These are phyloP conservation scores for Sarocladium strictum DNA, from an alignment of 2,329 filamentous ascomycete genomes.

Conservation along the genomic window DNA sequence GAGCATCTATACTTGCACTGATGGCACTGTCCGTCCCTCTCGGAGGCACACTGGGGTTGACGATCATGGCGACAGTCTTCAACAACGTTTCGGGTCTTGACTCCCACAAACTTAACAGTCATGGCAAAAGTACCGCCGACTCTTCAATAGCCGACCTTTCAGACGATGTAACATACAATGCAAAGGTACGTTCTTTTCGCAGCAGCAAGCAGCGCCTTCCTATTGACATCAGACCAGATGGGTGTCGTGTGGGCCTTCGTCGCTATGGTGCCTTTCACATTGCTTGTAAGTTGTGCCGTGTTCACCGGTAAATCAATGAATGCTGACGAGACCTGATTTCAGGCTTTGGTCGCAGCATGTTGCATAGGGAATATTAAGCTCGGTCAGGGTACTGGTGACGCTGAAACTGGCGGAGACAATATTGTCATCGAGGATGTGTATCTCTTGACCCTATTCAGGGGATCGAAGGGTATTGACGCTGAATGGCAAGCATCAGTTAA, in stretches of 20 bases:
- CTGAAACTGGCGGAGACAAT: constrained; percentile 20
- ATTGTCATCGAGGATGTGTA: constrained; percentile 23
- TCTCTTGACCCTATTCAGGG: constrained; percentile 20
- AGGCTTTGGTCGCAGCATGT: constrained; percentile 21
- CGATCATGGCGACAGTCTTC: constrained; percentile 64
- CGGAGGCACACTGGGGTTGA: constrained; percentile 59
- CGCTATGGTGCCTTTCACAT: constrained; percentile 53
- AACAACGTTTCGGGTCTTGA: constrained; percentile 45
- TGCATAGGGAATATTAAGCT: constrained; percentile 27
- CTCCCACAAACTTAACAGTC: constrained; percentile 11
- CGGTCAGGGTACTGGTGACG: constrained; percentile 18
- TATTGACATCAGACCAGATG: constrained; percentile 18
- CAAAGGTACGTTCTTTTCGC: constrained; percentile 16
- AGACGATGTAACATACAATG: constrained; percentile 18
- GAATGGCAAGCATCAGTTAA: not conserved
- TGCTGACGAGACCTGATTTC: constrained; percentile 10
- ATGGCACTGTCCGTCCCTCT: constrained; percentile 55
- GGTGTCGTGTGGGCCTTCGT: constrained; percentile 63
- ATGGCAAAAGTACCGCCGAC: not conserved
- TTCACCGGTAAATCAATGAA: not conserved
- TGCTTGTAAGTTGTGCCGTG: constrained; percentile 24
- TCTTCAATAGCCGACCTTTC: not conserved
- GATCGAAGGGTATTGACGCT: not conserved
- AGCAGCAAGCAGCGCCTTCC: no score
- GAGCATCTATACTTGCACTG: constrained; percentile 54